phyloP scores from a whole-genome alignment of 192 early-diverging fungal genomes.

The Entomortierella beljakovae region DNA sequence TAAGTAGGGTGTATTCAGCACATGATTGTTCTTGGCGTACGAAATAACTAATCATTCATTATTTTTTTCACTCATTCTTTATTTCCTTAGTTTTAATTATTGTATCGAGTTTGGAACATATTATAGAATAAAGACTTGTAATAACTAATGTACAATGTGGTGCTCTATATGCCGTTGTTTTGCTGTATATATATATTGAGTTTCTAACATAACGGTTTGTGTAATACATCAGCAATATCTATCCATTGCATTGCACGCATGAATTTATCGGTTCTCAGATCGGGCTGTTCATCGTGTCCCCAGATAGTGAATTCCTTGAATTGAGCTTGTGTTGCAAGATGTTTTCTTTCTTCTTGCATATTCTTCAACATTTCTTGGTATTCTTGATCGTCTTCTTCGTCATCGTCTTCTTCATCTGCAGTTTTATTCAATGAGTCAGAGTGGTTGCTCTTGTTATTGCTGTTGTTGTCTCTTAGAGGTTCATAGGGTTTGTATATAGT shows the following conservation, averaged over 20 bases:
- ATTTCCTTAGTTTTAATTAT: neutral
- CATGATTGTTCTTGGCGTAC: neutral
- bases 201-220: slow-evolving; percentile 26
- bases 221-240: slow-evolving; percentile 46
- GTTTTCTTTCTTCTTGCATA: slow-evolving; percentile 47
- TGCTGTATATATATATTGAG: neutral
- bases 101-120: too few relatives aligned
- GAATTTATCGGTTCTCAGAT: slow-evolving; percentile 23
- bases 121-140: too few relatives aligned
- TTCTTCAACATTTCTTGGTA: slow-evolving; percentile 44
- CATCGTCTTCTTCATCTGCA: slow-evolving; percentile 31
- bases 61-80: neutral
- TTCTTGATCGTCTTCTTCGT: slow-evolving; percentile 38
- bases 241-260: slow-evolving; percentile 52
- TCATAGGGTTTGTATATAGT: slow-evolving; percentile 32
- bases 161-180: neutral
- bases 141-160: neutral
- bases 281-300: slow-evolving; percentile 47
- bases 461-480: too few relatives aligned
- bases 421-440: neutral
- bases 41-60: neutral
- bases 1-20: too few relatives aligned
- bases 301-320: slow-evolving; percentile 42
- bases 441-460: neutral
- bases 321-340: slow-evolving; percentile 21